Evolutionary conservation across 805 yeast genomes (phyloP), one percentile per base, ranked within the genome.

Genomic region (Wickerhamomyces subpelliculosus): DNA sequence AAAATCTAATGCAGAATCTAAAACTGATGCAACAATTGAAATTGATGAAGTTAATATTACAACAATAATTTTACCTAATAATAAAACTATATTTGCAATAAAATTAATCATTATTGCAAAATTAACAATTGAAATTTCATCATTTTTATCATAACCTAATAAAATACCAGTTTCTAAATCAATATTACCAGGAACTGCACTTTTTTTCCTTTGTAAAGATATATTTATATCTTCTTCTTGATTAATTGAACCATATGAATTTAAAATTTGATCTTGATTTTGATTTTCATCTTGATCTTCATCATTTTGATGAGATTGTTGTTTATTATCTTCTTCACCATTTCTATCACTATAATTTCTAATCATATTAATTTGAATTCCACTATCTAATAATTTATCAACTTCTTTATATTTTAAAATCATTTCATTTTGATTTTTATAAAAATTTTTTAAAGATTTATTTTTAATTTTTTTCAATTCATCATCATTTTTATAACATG

Each of bases 11-110:
- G 77, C 64, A 3, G 90, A 83, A 60, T 84, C 94, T 29, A 84
- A 80, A 44, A 84, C 69, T 1, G 93, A 83, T 0, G 94, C 94
- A 36, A 84, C 64, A 34, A 84, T 74, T 7, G 93, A 83, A 45
- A 84, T 73, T 10, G 94, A 84, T 52, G 65, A 70, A 0, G 90
- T 79, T 52, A 78, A 60, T n/a, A 75, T 44, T 1, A 79, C 75
- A 19, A 81, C 86, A 11, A 69, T 61, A 4, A 70, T 41, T 51
- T 84, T 84, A 3, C 84, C 88, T 2, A 72, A 31, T 36, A 84
- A 60, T 37, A 84, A 63, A 1, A 80, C 39, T 28, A 77, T 55
- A 53, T 84, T 84, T 39, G 82, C 62, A 27, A 66, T 56, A 49
- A 83, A 77, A 45, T 83, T 84, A 30, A 82, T 71, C 48, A 72